Evolutionary conservation across 306 rosid species (phyloP).

Genomic region (Prunus mume): DNA sequence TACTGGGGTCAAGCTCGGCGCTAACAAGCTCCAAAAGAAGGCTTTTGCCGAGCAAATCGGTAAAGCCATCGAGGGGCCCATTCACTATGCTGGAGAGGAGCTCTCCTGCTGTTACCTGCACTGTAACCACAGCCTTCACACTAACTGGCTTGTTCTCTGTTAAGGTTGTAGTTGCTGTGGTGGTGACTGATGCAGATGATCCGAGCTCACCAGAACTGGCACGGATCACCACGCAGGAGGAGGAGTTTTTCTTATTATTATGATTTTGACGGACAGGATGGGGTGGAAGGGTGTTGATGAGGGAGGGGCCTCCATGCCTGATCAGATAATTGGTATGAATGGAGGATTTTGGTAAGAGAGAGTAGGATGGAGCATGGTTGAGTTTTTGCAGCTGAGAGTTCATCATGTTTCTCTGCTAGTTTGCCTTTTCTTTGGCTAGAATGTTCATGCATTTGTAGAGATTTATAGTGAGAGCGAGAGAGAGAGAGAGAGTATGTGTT

Average conservation of each 20-base stretch:
- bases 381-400: background rate
- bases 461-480: no score
- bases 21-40: conserved; percentile 58
- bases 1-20: conserved; percentile 37
- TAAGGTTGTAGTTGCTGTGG: background rate
- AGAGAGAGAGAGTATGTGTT: no score
- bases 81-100: conserved; percentile 43
- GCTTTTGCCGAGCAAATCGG: conserved; percentile 67
- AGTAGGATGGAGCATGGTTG: background rate
- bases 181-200: background rate
- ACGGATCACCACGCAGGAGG: background rate
- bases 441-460: background rate
- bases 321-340: background rate
- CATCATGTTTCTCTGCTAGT: background rate
- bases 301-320: background rate
- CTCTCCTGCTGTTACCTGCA: conserved; percentile 19
- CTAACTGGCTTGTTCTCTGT: background rate
- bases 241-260: background rate
- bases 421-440: background rate
- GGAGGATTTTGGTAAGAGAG: background rate
- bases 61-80: conserved; percentile 46
- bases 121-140: conserved; percentile 29
- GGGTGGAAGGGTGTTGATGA: background rate
- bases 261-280: background rate
- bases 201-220: background rate